phyloP scores from a whole-genome alignment of 2,329 filamentous ascomycete species.

The Ophiostoma pallidulum region DNA sequence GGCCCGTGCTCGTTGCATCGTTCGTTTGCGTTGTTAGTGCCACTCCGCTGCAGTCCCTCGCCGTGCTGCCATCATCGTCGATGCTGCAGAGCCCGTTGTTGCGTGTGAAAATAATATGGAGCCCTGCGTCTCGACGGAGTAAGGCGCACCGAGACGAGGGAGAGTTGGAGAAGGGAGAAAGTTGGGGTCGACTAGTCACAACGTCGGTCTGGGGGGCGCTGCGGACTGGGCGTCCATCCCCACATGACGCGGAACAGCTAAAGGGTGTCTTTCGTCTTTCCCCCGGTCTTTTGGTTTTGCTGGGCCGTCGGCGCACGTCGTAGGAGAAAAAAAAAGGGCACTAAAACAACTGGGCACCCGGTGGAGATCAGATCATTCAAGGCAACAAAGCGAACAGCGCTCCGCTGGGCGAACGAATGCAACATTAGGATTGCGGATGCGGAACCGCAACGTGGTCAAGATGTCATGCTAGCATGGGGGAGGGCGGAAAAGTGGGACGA shows the following conservation, averaged over 20 bases:
- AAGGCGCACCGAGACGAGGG: background rate
- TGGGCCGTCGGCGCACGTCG: no score
- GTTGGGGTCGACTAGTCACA: background rate
- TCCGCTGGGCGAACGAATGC: background rate
- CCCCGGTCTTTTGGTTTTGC: no score
- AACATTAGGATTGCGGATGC: constrained; percentile 4
- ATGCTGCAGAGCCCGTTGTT: no score
- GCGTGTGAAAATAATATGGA: no score
- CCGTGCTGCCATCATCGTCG: no score
- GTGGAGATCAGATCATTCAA: constrained; percentile 1
- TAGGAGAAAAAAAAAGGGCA: background rate
- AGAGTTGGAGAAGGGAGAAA: constrained; percentile 6
- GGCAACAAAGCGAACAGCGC: background rate
- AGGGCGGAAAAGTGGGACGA: background rate
- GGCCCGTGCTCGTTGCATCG: no score
- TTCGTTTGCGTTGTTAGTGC: no score
- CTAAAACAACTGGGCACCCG: constrained; percentile 1
- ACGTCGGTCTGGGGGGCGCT: background rate
- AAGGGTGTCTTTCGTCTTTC: no score
- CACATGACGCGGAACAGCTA: constrained; percentile 1
- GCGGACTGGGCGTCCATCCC: background rate
- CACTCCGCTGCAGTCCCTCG: no score
- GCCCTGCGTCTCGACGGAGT: no score
- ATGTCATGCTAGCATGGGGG: background rate
- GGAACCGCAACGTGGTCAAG: constrained; percentile 7